Evolutionary conservation across 2,329 filamentous ascomycete genomes (phyloP).

Genomic region (Colletotrichum liaoningense): DNA sequence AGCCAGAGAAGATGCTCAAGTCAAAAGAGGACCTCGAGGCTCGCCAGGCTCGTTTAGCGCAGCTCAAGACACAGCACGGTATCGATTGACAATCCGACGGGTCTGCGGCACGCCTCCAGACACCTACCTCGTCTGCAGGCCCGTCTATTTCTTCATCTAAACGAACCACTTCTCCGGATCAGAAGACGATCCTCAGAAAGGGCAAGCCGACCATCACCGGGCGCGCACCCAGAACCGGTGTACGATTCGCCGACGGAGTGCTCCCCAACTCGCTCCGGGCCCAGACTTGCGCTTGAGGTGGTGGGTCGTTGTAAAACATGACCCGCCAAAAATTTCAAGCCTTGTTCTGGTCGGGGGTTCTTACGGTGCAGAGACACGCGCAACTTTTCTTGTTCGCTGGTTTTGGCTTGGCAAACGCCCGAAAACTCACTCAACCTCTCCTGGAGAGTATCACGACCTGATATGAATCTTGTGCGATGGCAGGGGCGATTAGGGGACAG

Average conservation of each 20-base stretch:
- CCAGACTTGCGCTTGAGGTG: conserved; percentile 50
- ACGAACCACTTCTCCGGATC: conserved; percentile 50
- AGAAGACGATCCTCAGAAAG: conserved; percentile 58
- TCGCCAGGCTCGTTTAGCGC: conserved; percentile 96
- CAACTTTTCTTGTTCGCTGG: conserved; percentile 31
- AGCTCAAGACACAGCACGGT: conserved; percentile 96
- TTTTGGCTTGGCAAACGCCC: conserved; percentile 35
- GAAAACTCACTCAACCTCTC: conserved; percentile 36
- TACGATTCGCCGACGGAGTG: conserved; percentile 55
- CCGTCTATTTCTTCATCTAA: conserved; percentile 64
- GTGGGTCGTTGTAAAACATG: conserved; percentile 30
- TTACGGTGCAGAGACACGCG: conserved; percentile 17
- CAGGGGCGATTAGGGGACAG: conserved; percentile 30
- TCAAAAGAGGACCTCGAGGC: conserved; percentile 94
- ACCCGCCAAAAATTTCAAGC: conserved; percentile 28
- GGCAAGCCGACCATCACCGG: conserved; percentile 51
- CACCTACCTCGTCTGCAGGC: conserved; percentile 66
- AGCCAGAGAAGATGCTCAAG: conserved; percentile 77
- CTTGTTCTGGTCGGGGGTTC: conserved; percentile 33
- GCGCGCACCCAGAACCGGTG: conserved; percentile 51
- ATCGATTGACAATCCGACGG: conserved; percentile 95
- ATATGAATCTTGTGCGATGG: conserved; percentile 37
- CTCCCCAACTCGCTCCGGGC: conserved; percentile 46
- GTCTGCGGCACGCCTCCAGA: conserved; percentile 64
- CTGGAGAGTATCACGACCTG: conserved; percentile 37